Base-by-base conservation (phyloP, 129 eudicot genomes). In the Deinandra increscens region DNA sequence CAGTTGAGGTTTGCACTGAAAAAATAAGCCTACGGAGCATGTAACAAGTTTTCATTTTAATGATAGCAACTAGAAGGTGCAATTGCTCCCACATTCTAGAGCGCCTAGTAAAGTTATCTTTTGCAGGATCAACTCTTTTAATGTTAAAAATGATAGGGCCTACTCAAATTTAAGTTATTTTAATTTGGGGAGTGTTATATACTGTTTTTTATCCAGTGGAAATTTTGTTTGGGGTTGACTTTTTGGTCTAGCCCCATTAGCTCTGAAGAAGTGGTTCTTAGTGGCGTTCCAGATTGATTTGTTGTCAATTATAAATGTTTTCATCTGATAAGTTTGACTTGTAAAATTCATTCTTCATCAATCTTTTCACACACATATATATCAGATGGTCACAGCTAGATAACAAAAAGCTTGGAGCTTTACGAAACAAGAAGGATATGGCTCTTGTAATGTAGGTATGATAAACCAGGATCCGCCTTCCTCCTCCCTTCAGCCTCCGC, bases 401-500 rank as follows among this genome's bases (percentile, higher is more conserved):
- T 81, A 91, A 87, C 72, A 81, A 74, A 64, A 91, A 83, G 70
- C 89, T 91, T 65, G 92, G 86, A 76, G 84, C 84, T 68, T 79
- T 91, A 66, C 77, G 63, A 10, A 87, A 83, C 81, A 81, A 74
- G 41, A 87, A 87, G 76, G 95, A 87, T 22, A 77, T 67, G 41
- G 66, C 87, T 64, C 95, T 95, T 4, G 92, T 83, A 54, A 64
- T 93, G 96, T 97, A 93, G 98, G 98, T 93, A 69, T 51, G 75
- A 60, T 69, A 12, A 64, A 26, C 33, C 60, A 20, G 5, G n/a
- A n/a, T n/a, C n/a, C n/a, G n/a, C n/a, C n/a, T n/a, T n/a, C n/a
- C n/a, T n/a, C n/a, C n/a, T n/a, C n/a, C n/a, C n/a, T n/a, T n/a
- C n/a, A n/a, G n/a, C n/a, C n/a, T n/a, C n/a, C n/a, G n/a, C n/a